Evolutionary conservation across 768 basidiomycete species (phyloP), one percentile per base, ranked within the genome.

Genomic region (Boletus bicolor): DNA sequence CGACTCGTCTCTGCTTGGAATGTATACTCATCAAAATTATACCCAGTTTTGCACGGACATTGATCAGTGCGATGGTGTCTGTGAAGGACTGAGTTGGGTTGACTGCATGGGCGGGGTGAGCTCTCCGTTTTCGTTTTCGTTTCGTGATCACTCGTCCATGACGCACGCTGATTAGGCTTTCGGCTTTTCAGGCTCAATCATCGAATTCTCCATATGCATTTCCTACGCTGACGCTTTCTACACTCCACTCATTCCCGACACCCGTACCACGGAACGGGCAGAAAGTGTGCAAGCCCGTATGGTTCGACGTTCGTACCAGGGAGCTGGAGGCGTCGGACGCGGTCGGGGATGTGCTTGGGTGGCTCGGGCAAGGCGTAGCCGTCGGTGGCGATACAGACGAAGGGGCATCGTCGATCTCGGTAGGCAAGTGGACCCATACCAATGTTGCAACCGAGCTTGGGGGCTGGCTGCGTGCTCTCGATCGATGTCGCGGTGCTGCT

Each of bases 21-120:
- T 96, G 7, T 99, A 98, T 67, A 78, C 95, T 9, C 97, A 99
- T 62, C 94, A 98, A 70, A 98, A 97, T 66, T 93, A 95, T 62
- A 80, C 87, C 0, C 86, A 87, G 53, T 98, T 91, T 65, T 94
- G 91, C 65, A 75, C 79, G 41, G 82, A 87, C 37, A 70, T 93
- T 5, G 90, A 93, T 7, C 79, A 98, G 49, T 86, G 84, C 61
- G 81, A 80, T 5, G 81, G 78, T 3, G 68, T 93, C 12, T 77
- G 82, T 8, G 92, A 93, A 44, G 85, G 83, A 74, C 70, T 94
- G 55, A 93, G 91, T 59, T 86, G 82, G 80, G 75, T 84, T 10
- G 93, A 95, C 64, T 79, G 80, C 1, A 82, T 83, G 58, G 82
- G 81, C 5, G 76, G 78, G 44, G 89, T 87, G 62, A 54, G 82